Conservation (phyloP, 2,329 filamentous ascomycete genomes). For the Ceratocystis alfenasii region DNA sequence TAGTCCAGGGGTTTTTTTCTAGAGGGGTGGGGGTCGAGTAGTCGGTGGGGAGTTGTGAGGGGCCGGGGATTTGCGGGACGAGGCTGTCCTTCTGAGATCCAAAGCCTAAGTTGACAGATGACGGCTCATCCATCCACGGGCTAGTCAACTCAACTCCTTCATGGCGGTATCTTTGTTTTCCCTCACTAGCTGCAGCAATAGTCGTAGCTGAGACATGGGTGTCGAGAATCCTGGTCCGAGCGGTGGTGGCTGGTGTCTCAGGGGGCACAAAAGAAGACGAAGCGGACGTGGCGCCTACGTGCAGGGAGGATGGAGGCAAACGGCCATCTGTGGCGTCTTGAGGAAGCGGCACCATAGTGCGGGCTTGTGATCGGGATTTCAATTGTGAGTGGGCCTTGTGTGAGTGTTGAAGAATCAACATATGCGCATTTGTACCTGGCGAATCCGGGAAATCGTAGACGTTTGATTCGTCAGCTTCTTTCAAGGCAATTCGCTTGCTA, state of each 20-base stretch:
- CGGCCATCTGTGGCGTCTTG: slow-evolving; percentile 10
- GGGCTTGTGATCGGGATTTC: not conserved
- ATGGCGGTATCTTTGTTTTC: slow-evolving; percentile 2
- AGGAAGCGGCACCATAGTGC: not conserved
- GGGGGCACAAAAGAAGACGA: slow-evolving; percentile 13
- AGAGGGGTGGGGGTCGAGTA: slow-evolving; percentile 15
- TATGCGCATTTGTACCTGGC: slow-evolving; percentile 12
- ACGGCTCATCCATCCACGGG: slow-evolving; percentile 22
- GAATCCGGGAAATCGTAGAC: slow-evolving; percentile 20
- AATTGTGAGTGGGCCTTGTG: slow-evolving; percentile 6
- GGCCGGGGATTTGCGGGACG: slow-evolving; percentile 18
- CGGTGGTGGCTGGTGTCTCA: slow-evolving; percentile 22
- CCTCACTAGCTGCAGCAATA: not conserved
- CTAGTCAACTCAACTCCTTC: slow-evolving; percentile 3
- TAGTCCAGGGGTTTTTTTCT: slow-evolving; percentile 20
- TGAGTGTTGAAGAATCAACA: slow-evolving; percentile 11
- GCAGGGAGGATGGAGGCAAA: not conserved
- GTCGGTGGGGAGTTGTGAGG: slow-evolving; percentile 20
- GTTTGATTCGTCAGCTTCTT: slow-evolving; percentile 4
- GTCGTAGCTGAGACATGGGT: slow-evolving; percentile 16
- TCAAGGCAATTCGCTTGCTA: not conserved
- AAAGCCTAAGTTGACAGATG: slow-evolving; percentile 18
- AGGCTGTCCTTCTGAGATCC: slow-evolving; percentile 11
- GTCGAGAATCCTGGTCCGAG: slow-evolving; percentile 18
- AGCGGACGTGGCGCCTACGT: slow-evolving; percentile 14